Evolutionary conservation across 1,139 yeast genomes (phyloP), one percentile per base, ranked within the genome.

Genomic region (Debaryomyces coudertii): DNA sequence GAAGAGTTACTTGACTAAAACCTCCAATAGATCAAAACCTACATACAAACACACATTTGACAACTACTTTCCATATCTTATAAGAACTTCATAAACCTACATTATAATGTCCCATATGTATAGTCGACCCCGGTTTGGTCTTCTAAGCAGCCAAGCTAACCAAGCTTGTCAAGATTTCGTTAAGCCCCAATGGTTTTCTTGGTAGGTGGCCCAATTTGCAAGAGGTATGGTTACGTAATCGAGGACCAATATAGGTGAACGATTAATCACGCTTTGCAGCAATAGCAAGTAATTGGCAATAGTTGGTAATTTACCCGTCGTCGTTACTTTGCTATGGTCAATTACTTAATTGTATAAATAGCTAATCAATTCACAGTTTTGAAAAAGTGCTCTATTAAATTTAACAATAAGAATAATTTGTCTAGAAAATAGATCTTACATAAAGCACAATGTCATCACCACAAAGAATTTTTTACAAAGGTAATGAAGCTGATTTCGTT

Each of bases 401-500:
- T 7, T 5, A 15, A 14, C 16, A 15, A 7, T 29, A 29, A 29
- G 11, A 29, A 29, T 18, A 15, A 15, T 15, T 14, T 7, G n/a
- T 15, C 12, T 29, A 29, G 33, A 29, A 29, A 23, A 14, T 36
- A 25, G 30, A 22, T 29, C 22, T 20, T 4, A 20, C 5, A 20
- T 18, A 5, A 24, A 15, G 12, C 11, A 43, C n/a, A 42, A 58
- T 56, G 66, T 48, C 48, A 36, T 52, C 55, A 45, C 71, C 73
- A 43, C 70, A 65, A 51, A 83, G 78, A 62, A 71, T 83, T 40
- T 82, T 85, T 57, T 86, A 80, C 73, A 81, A 84, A 63, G 95
- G 96, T 49, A 50, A 61, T 16, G 76, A 73, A 43, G 65, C 72
- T 47, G 95, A 87, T 63, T 85, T 87, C 53, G 70, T 83, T 42